Conservation (phyloP, 225 moss, liverwort and hornwort species). For the Bryoerythrophyllum caledonicum region DNA sequence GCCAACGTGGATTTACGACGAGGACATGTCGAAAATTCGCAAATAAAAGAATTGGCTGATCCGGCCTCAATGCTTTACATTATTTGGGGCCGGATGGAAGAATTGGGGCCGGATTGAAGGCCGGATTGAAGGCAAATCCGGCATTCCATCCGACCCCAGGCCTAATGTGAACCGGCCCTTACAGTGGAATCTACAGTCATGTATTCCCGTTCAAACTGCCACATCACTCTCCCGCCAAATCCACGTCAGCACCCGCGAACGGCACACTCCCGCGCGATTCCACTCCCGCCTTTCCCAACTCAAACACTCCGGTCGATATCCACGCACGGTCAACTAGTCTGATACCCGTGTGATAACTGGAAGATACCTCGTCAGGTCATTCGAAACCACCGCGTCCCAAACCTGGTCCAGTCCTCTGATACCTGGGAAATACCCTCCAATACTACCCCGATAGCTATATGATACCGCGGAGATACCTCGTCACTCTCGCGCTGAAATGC, state of each 20-base stretch:
- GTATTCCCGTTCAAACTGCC: neutral
- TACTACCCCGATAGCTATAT: neutral
- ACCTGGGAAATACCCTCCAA: neutral
- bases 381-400: neutral
- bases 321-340: neutral
- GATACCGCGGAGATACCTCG: neutral
- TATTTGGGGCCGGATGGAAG: no score
- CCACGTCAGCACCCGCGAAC: neutral
- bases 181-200: no score
- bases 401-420: neutral
- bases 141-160: no score
- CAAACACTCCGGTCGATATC: neutral
- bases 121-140: no score
- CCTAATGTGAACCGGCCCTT: no score
- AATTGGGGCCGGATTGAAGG: no score
- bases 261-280: conserved; percentile 13
- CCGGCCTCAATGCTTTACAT: no score
- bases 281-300: conserved; percentile 28
- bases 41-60: no score
- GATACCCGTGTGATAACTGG: accelerated
- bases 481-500: neutral
- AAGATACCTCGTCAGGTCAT: neutral
- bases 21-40: no score
- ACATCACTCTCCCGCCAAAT: conserved; percentile 17
- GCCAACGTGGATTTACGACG: no score